Base-by-base conservation (phyloP, 1,139 yeast genomes). In the Blastobotrys raffinosifermentans region DNA sequence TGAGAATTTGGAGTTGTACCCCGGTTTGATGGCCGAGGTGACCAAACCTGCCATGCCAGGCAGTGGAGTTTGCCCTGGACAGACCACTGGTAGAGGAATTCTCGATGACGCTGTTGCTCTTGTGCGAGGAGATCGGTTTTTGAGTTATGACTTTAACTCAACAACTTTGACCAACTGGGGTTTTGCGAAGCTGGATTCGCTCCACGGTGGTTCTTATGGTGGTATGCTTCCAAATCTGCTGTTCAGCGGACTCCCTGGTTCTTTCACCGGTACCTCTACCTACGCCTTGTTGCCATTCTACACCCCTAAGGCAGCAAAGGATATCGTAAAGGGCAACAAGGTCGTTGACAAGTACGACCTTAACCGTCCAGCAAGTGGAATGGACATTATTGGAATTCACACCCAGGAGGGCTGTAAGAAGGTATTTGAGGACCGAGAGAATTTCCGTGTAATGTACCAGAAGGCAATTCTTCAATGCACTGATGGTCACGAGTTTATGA, bases 1-100 rank as follows among this genome's bases (percentile, higher is more conserved):
- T 16, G 38, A 35, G 19, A 31, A 35, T 31, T 26, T 35, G n/a
- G 38, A 35, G 27, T 15, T 35, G 4, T 35, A 35, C 13, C 38
- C 38, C 13, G 38, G 38, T 11, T 35, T 35, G 31, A 35, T 35
- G 34, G 38, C 38, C 20, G 38, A 35, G 16, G 31, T 25, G 4
- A 35, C 38, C 21, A 35, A 35, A 31, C 38, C 38, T 19, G 38
- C 38, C 2, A 13, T 30, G 11, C 26, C 38, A 4, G 38, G 38
- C 3, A 35, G 38, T 15, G 38, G 38, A n/a, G 34, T 35, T 15
- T 35, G 38, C 19, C 34, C 38, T 9, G 38, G 38, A n/a, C 38
- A 35, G 9, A 35, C 38, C 11, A 35, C 38, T 14, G 38, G 38
- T n/a, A 16, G 38, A 25, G 38, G 38, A 18, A 35, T 35, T 19